Percentiles rank a stretch among this genome's conserved stretches.
These are phyloP conservation scores for Curvularia hawaiiensis DNA, from an alignment of 2,329 filamentous ascomycete species.

Conservation along the genomic window DNA sequence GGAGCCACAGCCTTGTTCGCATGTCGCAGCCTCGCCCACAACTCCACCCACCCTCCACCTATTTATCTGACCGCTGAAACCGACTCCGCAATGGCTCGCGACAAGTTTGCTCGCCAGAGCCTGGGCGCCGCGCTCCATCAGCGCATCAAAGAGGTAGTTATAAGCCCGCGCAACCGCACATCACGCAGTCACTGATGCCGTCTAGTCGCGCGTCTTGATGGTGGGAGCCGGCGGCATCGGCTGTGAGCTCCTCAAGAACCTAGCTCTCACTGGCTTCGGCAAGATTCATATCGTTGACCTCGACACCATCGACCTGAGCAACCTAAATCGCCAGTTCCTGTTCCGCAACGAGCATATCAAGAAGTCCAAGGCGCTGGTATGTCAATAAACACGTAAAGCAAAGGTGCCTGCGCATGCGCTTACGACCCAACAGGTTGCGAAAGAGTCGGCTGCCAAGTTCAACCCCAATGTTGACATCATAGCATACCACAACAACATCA, in stretches of 20 bases:
- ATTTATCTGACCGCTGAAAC: constrained; percentile 21
- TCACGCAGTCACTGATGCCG: constrained; percentile 28
- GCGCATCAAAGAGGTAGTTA: constrained; percentile 68
- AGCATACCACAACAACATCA: constrained; percentile 94
- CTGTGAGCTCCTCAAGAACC: constrained; percentile 96
- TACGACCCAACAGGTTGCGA: constrained; percentile 70
- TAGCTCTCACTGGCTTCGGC: constrained; percentile 88
- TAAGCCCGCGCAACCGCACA: constrained; percentile 7
- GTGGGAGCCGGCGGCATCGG: constrained; percentile 97
- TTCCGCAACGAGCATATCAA: constrained; percentile 98
- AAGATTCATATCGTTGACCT: constrained; percentile 95
- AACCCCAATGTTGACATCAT: constrained; percentile 86
- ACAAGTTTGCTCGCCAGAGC: constrained; percentile 63
- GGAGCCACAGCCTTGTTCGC: constrained; percentile 18
- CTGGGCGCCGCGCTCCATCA: constrained; percentile 64
- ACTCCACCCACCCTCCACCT: constrained; percentile 14
- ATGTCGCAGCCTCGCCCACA: constrained; percentile 24
- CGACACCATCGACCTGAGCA: constrained; percentile 97
- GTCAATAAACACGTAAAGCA: background rate
- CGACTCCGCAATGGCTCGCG: constrained; percentile 52
- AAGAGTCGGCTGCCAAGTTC: constrained; percentile 87
- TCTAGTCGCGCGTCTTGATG: constrained; percentile 83
- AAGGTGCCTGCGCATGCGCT: constrained; percentile 20
- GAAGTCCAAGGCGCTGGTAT: constrained; percentile 89
- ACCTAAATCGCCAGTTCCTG: constrained; percentile 95